phyloP scores from a whole-genome alignment of 2,329 filamentous ascomycete species.

The Chrysoporthe puriensis region DNA sequence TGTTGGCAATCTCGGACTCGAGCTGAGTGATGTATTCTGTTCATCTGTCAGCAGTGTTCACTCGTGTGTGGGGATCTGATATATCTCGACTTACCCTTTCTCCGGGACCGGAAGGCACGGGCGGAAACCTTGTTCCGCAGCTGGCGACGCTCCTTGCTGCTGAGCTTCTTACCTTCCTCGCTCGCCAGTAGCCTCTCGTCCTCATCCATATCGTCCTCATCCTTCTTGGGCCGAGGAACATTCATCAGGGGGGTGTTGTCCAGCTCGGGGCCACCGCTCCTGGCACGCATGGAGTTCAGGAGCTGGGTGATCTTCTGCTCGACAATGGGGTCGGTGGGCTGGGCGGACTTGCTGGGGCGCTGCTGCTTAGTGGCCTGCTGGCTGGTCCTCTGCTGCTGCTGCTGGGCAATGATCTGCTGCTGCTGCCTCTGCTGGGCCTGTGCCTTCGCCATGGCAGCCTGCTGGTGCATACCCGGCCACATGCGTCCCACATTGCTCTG shows the following conservation, averaged over 20 bases:
- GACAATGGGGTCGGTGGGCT: constrained; percentile 68
- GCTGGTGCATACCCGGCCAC: constrained; percentile 93
- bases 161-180: constrained; percentile 98
- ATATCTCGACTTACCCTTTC: constrained; percentile 75
- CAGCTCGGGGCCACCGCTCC: constrained; percentile 59
- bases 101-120: constrained; percentile 93
- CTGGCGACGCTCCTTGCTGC: constrained; percentile 94
- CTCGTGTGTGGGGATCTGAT: not conserved
- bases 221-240: constrained; percentile 79
- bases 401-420: constrained; percentile 64
- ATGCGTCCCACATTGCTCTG: constrained; percentile 70
- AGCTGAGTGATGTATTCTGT: constrained; percentile 96
- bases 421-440: constrained; percentile 70
- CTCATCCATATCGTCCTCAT: constrained; percentile 98
- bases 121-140: constrained; percentile 99
- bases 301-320: constrained; percentile 95
- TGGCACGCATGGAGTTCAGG: constrained; percentile 88
- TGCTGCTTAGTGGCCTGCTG: constrained; percentile 40
- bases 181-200: constrained; percentile 88
- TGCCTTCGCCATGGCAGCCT: constrained; percentile 78
- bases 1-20: constrained; percentile 83
- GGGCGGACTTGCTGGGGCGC: constrained; percentile 51
- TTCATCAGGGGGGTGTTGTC: constrained; percentile 58
- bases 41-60: constrained; percentile 50
- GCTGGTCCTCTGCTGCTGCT: constrained; percentile 53